phyloP scores from a whole-genome alignment of 345 rosid species.

The Eucalyptus curtisii region DNA sequence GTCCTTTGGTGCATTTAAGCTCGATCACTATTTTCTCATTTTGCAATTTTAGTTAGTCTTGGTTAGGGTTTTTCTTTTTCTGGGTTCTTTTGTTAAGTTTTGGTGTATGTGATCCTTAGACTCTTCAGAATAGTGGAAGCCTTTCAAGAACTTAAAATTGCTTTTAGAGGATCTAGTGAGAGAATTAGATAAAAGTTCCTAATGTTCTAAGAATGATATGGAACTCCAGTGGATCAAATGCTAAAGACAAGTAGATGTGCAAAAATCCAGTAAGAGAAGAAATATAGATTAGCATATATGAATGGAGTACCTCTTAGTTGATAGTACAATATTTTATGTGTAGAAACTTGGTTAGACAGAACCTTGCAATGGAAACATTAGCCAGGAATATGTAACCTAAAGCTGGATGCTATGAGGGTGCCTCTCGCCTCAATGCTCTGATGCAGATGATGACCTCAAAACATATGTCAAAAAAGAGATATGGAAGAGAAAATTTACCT shows the following conservation, averaged over 20 bases:
- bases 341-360: background rate
- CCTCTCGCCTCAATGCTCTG: background rate
- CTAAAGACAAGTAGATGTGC: background rate
- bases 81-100: background rate
- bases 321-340: background rate
- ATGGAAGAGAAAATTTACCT: background rate
- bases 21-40: background rate
- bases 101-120: background rate
- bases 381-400: background rate
- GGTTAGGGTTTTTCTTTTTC: background rate
- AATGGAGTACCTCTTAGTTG: background rate
- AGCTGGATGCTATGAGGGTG: background rate
- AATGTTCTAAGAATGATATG: background rate
- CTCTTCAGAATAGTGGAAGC: background rate
- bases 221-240: background rate
- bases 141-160: background rate
- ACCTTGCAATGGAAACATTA: background rate
- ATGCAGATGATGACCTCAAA: background rate
- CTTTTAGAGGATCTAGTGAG: background rate
- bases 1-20: background rate
- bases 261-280: background rate
- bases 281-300: background rate
- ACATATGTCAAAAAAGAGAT: background rate
- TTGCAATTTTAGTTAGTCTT: background rate
- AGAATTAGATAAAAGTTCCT: background rate